A percentile compares a stretch with the other conserved stretches of the same genome.
phyloP scores from a whole-genome alignment of 805 yeast genomes.

The Nakazawaea pomicola region DNA sequence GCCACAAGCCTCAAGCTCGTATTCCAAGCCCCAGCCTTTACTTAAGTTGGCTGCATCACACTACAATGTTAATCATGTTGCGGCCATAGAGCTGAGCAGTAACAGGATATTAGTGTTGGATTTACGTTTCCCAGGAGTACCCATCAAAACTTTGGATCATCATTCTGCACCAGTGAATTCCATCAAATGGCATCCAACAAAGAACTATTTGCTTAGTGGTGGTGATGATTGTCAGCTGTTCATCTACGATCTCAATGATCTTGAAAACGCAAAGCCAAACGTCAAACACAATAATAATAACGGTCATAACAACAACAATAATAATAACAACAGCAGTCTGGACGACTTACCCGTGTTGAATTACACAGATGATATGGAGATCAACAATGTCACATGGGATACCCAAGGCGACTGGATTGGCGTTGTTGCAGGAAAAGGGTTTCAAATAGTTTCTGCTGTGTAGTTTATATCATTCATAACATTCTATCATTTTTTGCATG shows the following conservation, averaged over 20 bases:
- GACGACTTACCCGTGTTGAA: conserved; percentile 38
- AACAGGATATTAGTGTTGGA: conserved; percentile 67
- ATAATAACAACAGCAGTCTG: background rate
- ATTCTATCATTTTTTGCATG: too few relatives aligned
- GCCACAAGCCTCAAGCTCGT: conserved; percentile 36
- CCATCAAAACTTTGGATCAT: conserved; percentile 64
- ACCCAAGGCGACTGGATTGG: conserved; percentile 79
- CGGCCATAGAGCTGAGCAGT: conserved; percentile 73
- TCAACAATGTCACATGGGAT: conserved; percentile 75
- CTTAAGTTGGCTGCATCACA: conserved; percentile 75
- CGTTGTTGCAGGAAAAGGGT: conserved; percentile 59
- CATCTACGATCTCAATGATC: conserved; percentile 53
- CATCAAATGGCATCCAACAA: conserved; percentile 79
- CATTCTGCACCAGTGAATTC: conserved; percentile 67
- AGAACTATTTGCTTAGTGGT: conserved; percentile 57
- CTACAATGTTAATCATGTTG: conserved; percentile 75
- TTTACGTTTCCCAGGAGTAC: conserved; percentile 82
- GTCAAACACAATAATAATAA: background rate
- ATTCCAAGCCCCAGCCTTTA: conserved; percentile 48
- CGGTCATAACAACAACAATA: background rate
- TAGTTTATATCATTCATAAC: too few relatives aligned
- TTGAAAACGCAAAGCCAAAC: conserved; percentile 11
- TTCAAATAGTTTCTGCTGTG: conserved; percentile 38
- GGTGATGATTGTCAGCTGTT: conserved; percentile 71
- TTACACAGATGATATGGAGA: conserved; percentile 61